These are phyloP conservation scores for Lagerstroemia speciosa DNA, from an alignment of 345 rosid genomes.

Conservation along the genomic window DNA sequence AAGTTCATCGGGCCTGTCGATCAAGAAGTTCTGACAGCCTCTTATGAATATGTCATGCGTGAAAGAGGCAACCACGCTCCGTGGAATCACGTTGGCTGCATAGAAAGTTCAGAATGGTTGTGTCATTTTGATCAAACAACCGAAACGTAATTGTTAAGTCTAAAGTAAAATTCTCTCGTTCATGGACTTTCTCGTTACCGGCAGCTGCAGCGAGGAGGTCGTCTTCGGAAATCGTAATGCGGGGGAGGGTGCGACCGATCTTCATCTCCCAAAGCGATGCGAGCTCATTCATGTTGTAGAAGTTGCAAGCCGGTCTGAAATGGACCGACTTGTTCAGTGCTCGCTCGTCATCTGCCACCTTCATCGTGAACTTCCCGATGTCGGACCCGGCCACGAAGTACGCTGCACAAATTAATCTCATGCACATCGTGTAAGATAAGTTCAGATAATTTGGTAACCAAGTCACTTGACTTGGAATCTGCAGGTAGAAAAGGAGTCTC, in stretches of 20 bases:
- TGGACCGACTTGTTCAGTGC: slow-evolving; percentile 47
- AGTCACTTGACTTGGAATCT: no score
- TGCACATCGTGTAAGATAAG: no score
- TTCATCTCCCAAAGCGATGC: slow-evolving; percentile 63
- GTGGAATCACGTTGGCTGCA: slow-evolving; percentile 50
- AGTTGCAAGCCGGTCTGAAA: slow-evolving; percentile 47
- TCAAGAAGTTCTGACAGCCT: slow-evolving; percentile 54
- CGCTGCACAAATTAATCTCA: slow-evolving; percentile 26
- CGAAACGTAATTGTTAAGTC: no score
- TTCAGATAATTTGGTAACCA: no score
- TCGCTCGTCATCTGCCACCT: slow-evolving; percentile 42
- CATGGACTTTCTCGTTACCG: no score
- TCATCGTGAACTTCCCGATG: slow-evolving; percentile 69
- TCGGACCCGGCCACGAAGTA: slow-evolving; percentile 61
- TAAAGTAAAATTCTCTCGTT: no score
- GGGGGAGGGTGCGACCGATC: slow-evolving; percentile 44
- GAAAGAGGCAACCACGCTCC: slow-evolving; percentile 57
- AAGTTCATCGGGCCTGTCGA: slow-evolving; percentile 28
- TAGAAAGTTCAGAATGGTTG: slow-evolving; percentile 21
- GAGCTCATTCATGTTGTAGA: slow-evolving; percentile 54
- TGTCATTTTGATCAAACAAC: no score
- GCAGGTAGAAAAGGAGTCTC: no score
- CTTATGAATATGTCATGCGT: slow-evolving; percentile 66
- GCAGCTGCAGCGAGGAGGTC: slow-evolving; percentile 47
- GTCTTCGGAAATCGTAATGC: slow-evolving; percentile 33